Evolutionary conservation across 345 rosid species (phyloP), one percentile per base, ranked within the genome.

Genomic region (Combretum micranthum): DNA sequence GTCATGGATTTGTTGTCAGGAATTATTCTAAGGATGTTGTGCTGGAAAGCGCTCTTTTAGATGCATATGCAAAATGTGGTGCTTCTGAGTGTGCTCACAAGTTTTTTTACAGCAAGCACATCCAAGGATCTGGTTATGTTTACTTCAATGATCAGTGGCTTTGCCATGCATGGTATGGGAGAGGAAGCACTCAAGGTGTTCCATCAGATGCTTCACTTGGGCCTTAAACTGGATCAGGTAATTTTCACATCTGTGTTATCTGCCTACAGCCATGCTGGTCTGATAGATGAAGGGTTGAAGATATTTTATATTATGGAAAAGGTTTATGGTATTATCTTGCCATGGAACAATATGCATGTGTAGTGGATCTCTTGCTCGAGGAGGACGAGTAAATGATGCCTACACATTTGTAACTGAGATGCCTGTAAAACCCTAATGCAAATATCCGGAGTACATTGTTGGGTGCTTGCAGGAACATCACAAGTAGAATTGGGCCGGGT

Each of bases 351-450:
- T 85, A 84, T 71, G 74, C 85, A 22, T 90, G 84, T 64, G 75
- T 71, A 45, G 95, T 85, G 60, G 96, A 90, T 77, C 86, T 90
- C 89, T 90, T 67, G 85, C 97, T 73, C 90, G 93, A 60, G 84
- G 77, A 47, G 97, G 97, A 52, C 80, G 60, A 72, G 72, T 90
- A 55, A 65, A 60, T n/a, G n/a, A n/a, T n/a, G n/a, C n/a, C n/a
- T n/a, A n/a, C n/a, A n/a, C n/a, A n/a, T n/a, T n/a, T n/a, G 47
- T 88, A 87, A 66, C 62, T 51, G 55, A 75, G 55, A 80, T 90
- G 87, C 82, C 85, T 17, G 52, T 74, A 53, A 81, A 78, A 73
- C n/a, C 75, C 88, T 55, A 85, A 72, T 80, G 81, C 80, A 25
- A 83, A 69, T 69, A 61, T 81, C 53, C 87, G 97, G 96, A 85